Conservation (phyloP, 78 protist genomes). For the Monosiga brevicollis region DNA sequence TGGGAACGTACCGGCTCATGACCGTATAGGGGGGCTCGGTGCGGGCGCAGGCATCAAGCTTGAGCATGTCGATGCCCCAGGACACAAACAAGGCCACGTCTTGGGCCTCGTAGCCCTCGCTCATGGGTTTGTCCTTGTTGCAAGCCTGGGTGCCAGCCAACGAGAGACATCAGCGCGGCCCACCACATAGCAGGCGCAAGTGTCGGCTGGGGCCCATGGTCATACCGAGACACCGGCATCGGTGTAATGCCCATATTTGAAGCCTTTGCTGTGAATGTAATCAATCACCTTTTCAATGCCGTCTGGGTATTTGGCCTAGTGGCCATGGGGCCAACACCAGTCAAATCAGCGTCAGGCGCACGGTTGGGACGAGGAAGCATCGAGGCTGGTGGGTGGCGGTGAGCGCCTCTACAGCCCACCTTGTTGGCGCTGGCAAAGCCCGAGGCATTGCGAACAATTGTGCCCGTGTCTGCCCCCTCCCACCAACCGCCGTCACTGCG, state of each 20-base stretch:
- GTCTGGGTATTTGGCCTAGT: not conserved
- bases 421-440: not conserved
- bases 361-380: too few species aligned
- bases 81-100: not conserved
- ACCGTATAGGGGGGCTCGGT: not conserved
- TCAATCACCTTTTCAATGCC: not conserved
- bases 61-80: slow-evolving; percentile 5
- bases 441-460: not conserved
- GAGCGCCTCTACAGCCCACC: too few species aligned
- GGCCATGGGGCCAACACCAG: too few species aligned
- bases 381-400: too few species aligned
- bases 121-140: slow-evolving; percentile 3
- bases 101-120: slow-evolving; percentile 5
- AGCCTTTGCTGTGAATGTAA: not conserved
- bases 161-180: not conserved
- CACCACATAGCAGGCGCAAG: not conserved
- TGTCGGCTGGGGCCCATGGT: not conserved
- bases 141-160: too few species aligned
- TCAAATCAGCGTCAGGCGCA: too few species aligned
- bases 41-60: not conserved
- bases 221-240: not conserved
- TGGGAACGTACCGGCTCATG: too few species aligned
- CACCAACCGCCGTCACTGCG: slow-evolving; percentile 6
- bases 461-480: slow-evolving; percentile 5
- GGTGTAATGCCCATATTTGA: slow-evolving; percentile 1